Percentiles rank a stretch among this genome's conserved stretches.
Evolutionary conservation across 352 stramenopile species (phyloP).

Genomic region (Plasmopara muralis): DNA sequence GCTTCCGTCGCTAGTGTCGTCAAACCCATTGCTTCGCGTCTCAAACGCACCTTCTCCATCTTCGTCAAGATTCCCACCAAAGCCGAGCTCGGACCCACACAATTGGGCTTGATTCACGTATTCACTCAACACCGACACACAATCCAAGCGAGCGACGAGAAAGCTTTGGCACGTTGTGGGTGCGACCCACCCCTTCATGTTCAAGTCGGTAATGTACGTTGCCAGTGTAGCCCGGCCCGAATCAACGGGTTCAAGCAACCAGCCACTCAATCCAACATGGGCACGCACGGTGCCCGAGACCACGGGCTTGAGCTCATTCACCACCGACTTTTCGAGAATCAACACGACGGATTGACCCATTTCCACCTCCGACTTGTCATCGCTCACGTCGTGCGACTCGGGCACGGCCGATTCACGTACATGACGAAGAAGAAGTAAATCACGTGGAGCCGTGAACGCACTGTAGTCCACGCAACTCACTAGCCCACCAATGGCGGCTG

Average conservation of each 20-base stretch:
- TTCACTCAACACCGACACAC: slow-evolving; percentile 51
- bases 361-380: slow-evolving; percentile 37
- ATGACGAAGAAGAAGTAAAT: slow-evolving; percentile 71
- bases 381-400: slow-evolving; percentile 29
- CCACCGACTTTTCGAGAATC: slow-evolving; percentile 76
- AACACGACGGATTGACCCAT: slow-evolving; percentile 54
- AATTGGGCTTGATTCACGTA: slow-evolving; percentile 60
- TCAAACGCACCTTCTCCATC: slow-evolving; percentile 33
- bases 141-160: slow-evolving; percentile 51
- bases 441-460: slow-evolving; percentile 39
- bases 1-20: slow-evolving; percentile 32
- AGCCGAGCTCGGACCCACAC: slow-evolving; percentile 39
- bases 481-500: slow-evolving; percentile 39
- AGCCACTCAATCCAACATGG: slow-evolving; percentile 59
- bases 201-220: slow-evolving; percentile 72
- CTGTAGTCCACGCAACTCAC: slow-evolving; percentile 52
- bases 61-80: slow-evolving; percentile 39
- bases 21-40: slow-evolving; percentile 23
- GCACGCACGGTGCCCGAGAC: slow-evolving; percentile 38
- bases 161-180: slow-evolving; percentile 40
- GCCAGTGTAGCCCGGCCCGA: slow-evolving; percentile 42
- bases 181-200: slow-evolving; percentile 48
- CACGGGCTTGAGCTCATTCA: slow-evolving; percentile 61
- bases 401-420: slow-evolving; percentile 52
- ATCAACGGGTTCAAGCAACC: slow-evolving; percentile 68